Conservation (phyloP, 371 early-diverging fungal genomes). For the Actinomucor elegans region DNA sequence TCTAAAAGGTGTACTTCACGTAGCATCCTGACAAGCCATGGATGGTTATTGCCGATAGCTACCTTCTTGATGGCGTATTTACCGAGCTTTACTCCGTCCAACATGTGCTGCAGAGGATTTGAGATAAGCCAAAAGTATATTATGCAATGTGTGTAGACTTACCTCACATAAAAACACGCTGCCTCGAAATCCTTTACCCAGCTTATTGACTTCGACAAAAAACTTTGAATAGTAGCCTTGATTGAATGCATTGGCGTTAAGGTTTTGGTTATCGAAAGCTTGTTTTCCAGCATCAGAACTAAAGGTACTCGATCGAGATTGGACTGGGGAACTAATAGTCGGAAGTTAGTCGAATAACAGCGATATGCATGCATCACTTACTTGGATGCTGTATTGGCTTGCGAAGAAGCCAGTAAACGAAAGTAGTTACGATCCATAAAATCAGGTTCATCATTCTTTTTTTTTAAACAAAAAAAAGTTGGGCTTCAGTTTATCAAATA, state of each 20-base stretch:
- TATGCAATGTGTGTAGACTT: background rate
- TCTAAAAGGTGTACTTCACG: constrained; percentile 92
- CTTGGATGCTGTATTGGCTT: constrained; percentile 26
- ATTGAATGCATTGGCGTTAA: constrained; percentile 66
- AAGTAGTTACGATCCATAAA: constrained; percentile 73
- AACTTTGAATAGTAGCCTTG: constrained; percentile 95
- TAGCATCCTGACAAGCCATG: constrained; percentile 93
- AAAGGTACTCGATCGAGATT: constrained; percentile 16
- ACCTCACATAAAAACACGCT: constrained; percentile 87
- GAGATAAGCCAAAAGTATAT: background rate
- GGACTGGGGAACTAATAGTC: constrained; percentile 11
- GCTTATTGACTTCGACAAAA: constrained; percentile 81
- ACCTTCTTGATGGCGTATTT: constrained; percentile 94
- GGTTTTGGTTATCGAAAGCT: constrained; percentile 3
- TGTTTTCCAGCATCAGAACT: constrained; percentile 1
- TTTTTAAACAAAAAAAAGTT: background rate
- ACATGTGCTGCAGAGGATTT: constrained; percentile 66
- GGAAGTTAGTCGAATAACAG: background rate
- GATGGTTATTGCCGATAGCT: constrained; percentile 85
- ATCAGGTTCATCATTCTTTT: constrained; percentile 27
- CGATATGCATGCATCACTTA: constrained; percentile 17
- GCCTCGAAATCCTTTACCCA: constrained; percentile 91
- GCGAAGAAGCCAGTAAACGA: constrained; percentile 50
- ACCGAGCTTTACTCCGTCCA: constrained; percentile 80
- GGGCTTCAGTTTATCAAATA: too few species aligned